Evolutionary conservation across 75 land plant genomes (phyloP).

Genomic region (Cupressus sempervirens): DNA sequence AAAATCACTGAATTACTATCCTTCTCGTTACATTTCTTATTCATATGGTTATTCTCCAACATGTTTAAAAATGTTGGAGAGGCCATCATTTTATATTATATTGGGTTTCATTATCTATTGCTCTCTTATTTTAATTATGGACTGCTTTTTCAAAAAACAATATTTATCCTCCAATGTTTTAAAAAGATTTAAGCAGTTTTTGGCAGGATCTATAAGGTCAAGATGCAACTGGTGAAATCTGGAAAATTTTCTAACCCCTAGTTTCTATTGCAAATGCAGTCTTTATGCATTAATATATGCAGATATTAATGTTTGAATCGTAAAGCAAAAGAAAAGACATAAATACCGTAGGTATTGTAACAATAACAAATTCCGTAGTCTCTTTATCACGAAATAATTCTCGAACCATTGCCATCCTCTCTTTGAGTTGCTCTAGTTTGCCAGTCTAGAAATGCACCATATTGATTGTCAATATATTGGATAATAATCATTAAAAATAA

Average conservation of each 20-base stretch:
- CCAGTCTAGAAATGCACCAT: constrained; percentile 46
- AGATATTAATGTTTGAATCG: background rate
- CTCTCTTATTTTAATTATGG: no score
- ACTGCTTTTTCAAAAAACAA: no score
- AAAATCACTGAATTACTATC: background rate
- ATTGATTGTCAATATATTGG: background rate
- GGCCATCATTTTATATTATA: no score
- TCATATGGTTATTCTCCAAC: background rate
- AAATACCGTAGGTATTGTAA: constrained; percentile 95
- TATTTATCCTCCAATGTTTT: background rate
- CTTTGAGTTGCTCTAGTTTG: constrained; percentile 81
- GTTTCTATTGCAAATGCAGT: background rate
- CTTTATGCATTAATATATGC: background rate
- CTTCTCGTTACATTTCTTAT: background rate
- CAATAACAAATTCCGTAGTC: constrained; percentile 88
- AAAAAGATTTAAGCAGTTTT: background rate
- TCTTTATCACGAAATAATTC: constrained; percentile 83
- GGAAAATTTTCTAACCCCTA: background rate
- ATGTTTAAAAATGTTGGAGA: background rate
- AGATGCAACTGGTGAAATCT: background rate
- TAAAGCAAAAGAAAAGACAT: constrained; percentile 3
- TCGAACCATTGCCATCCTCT: constrained; percentile 90
- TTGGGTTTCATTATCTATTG: no score
- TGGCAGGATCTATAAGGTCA: background rate
- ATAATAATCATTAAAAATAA: constrained; percentile 7